A percentile compares a stretch with the other conserved stretches of the same genome.
These are phyloP conservation scores for Hanseniaspora taiwanica DNA, from an alignment of 805 yeast species.

Conservation along the genomic window DNA sequence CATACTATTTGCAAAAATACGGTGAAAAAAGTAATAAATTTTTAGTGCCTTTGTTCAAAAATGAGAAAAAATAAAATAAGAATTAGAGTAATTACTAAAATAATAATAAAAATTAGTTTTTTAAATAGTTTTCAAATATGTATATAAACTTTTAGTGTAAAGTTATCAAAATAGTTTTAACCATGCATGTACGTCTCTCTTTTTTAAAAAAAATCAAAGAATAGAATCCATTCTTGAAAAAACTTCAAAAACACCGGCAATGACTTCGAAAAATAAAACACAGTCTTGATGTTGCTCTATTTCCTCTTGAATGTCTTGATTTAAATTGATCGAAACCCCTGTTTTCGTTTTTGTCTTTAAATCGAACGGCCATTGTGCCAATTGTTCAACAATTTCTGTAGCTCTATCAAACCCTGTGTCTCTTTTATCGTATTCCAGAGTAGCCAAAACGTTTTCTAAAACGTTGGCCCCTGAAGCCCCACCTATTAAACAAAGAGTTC, in stretches of 20 bases:
- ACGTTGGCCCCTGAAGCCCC: conserved; percentile 95
- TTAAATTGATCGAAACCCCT: conserved; percentile 62
- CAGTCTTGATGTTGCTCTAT: conserved; percentile 25
- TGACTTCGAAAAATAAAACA: conserved; percentile 69
- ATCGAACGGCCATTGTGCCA: conserved; percentile 73
- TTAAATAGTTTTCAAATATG: too few relatives aligned
- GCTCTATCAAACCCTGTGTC: conserved; percentile 89
- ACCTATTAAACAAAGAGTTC: conserved; percentile 72
- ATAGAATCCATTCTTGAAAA: conserved; percentile 88
- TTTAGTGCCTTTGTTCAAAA: too few relatives aligned
- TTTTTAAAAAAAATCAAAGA: conserved; percentile 5
- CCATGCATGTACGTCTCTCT: background rate
- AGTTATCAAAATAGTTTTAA: too few relatives aligned
- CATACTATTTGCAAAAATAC: conserved; percentile 12
- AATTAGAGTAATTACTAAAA: too few relatives aligned
- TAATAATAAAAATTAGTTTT: too few relatives aligned
- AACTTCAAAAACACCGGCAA: conserved; percentile 85
- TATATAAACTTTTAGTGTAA: too few relatives aligned
- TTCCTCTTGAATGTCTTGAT: conserved; percentile 31
- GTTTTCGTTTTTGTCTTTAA: conserved; percentile 39
- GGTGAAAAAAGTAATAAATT: conserved; percentile 9
- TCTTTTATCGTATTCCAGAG: conserved; percentile 72
- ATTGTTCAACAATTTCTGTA: conserved; percentile 78
- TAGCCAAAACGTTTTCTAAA: conserved; percentile 71
- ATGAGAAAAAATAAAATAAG: too few relatives aligned